Conservation (phyloP, 75 land plant species). For the Picea glauca region DNA sequence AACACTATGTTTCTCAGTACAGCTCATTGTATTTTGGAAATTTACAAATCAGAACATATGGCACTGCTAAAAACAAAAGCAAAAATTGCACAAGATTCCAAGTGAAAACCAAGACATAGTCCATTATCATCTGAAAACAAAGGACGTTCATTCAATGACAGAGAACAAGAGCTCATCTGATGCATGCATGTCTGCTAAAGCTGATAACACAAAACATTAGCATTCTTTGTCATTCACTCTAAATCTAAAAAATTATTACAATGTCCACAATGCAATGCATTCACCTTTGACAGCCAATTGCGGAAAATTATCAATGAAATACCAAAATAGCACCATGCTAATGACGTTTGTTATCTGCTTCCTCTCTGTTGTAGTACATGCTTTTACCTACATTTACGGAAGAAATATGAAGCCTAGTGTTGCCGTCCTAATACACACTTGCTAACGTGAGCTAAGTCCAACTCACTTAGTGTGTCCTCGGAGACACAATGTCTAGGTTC, state of each 20-base stretch:
- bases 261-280: background rate
- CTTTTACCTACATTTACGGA: background rate
- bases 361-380: too few relatives aligned
- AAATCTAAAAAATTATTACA: background rate
- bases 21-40: background rate
- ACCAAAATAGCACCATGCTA: background rate
- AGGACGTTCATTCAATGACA: background rate
- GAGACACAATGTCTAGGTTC: too few relatives aligned
- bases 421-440: too few relatives aligned
- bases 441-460: too few relatives aligned
- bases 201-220: background rate
- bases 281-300: background rate
- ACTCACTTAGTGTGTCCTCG: too few relatives aligned
- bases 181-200: background rate
- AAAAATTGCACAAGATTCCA: too few relatives aligned
- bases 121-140: background rate
- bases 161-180: background rate
- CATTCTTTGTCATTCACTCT: background rate
- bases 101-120: background rate
- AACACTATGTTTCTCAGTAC: background rate
- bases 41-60: background rate
- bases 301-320: background rate
- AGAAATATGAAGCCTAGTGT: background rate
- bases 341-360: too few relatives aligned
- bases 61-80: too few relatives aligned